Conservation (phyloP, 2,329 filamentous ascomycete genomes). For the Xylaria digitata region DNA sequence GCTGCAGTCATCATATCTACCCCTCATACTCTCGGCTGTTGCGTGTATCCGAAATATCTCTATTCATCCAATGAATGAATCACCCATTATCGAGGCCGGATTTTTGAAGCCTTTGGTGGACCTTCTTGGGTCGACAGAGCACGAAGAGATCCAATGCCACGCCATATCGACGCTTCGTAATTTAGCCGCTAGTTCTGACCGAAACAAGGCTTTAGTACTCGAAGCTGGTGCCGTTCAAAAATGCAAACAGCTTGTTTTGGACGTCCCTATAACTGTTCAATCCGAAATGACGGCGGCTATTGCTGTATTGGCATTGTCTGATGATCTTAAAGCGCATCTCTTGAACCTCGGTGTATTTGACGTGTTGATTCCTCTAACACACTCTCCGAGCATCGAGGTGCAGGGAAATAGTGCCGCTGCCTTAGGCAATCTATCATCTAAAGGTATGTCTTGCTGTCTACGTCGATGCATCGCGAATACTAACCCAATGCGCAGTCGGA, state of each 20-base stretch:
- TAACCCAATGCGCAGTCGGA: conserved; percentile 71
- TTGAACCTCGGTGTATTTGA: conserved; percentile 95
- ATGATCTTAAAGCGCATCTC: conserved; percentile 92
- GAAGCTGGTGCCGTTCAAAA: conserved; percentile 98
- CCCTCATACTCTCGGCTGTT: conserved; percentile 94
- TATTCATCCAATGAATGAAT: conserved; percentile 97
- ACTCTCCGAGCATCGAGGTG: conserved; percentile 95
- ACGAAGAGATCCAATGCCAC: conserved; percentile 98
- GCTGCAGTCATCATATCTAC: conserved; percentile 93
- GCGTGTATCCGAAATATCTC: conserved; percentile 99
- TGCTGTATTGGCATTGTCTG: conserved; percentile 92
- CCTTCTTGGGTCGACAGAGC: conserved; percentile 92
- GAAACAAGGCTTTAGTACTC: conserved; percentile 97
- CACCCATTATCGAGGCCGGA: conserved; percentile 96
- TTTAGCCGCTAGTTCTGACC: conserved; percentile 93
- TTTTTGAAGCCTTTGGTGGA: conserved; percentile 95
- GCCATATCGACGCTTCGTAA: conserved; percentile 97
- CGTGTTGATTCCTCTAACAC: conserved; percentile 92
- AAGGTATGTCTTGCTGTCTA: conserved; percentile 72
- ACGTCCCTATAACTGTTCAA: conserved; percentile 93
- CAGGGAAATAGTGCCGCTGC: conserved; percentile 98
- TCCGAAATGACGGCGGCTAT: conserved; percentile 99
- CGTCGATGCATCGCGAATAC: not conserved
- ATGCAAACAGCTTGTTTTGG: conserved; percentile 95
- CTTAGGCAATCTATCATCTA: conserved; percentile 93